Evolutionary conservation across 2,329 filamentous ascomycete genomes (phyloP).

Genomic region (Cladosporium sp.): DNA sequence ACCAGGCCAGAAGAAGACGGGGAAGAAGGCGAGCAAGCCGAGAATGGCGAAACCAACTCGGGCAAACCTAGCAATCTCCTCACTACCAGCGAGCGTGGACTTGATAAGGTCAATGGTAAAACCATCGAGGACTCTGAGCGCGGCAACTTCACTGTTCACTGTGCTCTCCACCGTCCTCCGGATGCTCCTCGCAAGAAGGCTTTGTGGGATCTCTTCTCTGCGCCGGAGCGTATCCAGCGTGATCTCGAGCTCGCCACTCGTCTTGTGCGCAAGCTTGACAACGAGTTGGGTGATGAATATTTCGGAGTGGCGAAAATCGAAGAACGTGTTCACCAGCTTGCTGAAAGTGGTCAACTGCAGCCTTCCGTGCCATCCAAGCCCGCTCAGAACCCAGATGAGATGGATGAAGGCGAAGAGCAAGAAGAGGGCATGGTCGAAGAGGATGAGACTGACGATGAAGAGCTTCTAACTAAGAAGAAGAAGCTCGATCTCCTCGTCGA

Average conservation of each 20-base stretch:
- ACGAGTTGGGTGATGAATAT: slow-evolving; percentile 72
- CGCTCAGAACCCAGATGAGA: slow-evolving; percentile 55
- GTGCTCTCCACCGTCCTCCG: slow-evolving; percentile 90
- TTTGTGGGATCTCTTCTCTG: slow-evolving; percentile 92
- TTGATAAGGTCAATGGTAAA: slow-evolving; percentile 95
- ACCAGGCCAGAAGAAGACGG: slow-evolving; percentile 55
- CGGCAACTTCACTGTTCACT: slow-evolving; percentile 95
- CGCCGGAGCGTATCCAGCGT: slow-evolving; percentile 87
- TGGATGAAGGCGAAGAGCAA: slow-evolving; percentile 70
- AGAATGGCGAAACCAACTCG: slow-evolving; percentile 15
- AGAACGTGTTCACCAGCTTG: slow-evolving; percentile 77
- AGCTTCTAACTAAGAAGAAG: slow-evolving; percentile 90
- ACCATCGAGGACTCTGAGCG: slow-evolving; percentile 83
- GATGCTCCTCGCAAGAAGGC: slow-evolving; percentile 87
- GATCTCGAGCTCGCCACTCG: slow-evolving; percentile 81
- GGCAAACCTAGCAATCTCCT: slow-evolving; percentile 1
- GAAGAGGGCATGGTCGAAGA: slow-evolving; percentile 52
- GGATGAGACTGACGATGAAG: slow-evolving; percentile 74
- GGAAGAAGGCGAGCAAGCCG: slow-evolving; percentile 49
- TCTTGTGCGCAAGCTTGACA: slow-evolving; percentile 78
- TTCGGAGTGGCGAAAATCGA: slow-evolving; percentile 79
- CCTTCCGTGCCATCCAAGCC: slow-evolving; percentile 53
- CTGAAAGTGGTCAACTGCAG: slow-evolving; percentile 71
- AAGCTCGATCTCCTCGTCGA: slow-evolving; percentile 93
- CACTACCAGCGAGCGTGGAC: slow-evolving; percentile 61